Percentiles rank a stretch among this genome's conserved stretches.
These are phyloP conservation scores for Tuber magnatum DNA, from an alignment of 495 filamentous ascomycete species.

Conservation along the genomic window DNA sequence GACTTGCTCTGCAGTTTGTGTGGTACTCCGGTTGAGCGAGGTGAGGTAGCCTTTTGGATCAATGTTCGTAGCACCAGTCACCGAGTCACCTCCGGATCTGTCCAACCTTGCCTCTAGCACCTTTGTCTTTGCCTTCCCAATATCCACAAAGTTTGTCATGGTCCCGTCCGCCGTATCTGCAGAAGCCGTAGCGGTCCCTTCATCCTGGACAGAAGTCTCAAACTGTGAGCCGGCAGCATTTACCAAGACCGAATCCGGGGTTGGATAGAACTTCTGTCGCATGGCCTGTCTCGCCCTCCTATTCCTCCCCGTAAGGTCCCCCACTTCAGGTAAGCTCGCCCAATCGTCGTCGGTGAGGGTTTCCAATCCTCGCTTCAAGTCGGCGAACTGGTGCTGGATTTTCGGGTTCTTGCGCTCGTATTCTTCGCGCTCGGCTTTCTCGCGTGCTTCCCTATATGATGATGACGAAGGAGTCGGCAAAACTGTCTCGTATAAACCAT, in stretches of 20 bases:
- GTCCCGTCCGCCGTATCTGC: slow-evolving; percentile 63
- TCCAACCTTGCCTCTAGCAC: slow-evolving; percentile 86
- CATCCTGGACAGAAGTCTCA: slow-evolving; percentile 74
- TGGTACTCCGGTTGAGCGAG: slow-evolving; percentile 68
- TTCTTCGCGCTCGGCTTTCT: slow-evolving; percentile 80
- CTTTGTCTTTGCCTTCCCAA: slow-evolving; percentile 89
- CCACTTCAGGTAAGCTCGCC: slow-evolving; percentile 90
- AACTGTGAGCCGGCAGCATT: slow-evolving; percentile 72
- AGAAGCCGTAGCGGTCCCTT: slow-evolving; percentile 51
- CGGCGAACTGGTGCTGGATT: slow-evolving; percentile 97
- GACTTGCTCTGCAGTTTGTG: slow-evolving; percentile 71
- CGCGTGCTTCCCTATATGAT: slow-evolving; percentile 80
- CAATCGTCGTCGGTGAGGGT: slow-evolving; percentile 92
- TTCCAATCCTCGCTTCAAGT: slow-evolving; percentile 81
- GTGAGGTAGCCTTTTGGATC: slow-evolving; percentile 96
- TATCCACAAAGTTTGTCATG: slow-evolving; percentile 97
- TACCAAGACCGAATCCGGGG: slow-evolving; percentile 92
- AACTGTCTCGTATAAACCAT: slow-evolving; percentile 61
- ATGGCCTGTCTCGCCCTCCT: slow-evolving; percentile 73
- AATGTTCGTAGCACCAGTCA: slow-evolving; percentile 76
- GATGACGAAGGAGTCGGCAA: slow-evolving; percentile 64
- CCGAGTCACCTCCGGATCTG: slow-evolving; percentile 67
- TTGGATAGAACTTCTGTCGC: slow-evolving; percentile 84
- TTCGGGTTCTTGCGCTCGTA: slow-evolving; percentile 97
- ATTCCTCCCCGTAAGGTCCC: slow-evolving; percentile 91